Percentiles rank a stretch among this genome's conserved stretches.
Conservation (phyloP, 1,139 yeast species). For the Spathaspora jeffriesii region DNA sequence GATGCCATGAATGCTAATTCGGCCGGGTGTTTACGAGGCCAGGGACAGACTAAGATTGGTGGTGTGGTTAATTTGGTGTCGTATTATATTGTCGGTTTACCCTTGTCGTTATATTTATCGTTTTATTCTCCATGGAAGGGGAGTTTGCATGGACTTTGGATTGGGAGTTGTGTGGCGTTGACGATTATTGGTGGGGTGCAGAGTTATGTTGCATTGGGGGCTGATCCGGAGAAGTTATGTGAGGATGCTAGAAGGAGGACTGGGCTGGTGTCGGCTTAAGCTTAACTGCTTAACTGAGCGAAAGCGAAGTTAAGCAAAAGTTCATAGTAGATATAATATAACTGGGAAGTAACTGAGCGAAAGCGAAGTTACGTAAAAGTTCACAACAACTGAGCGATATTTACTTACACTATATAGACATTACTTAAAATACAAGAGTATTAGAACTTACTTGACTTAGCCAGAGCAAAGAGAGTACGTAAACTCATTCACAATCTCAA, state of each 20-base stretch:
- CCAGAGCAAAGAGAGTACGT: too few relatives aligned
- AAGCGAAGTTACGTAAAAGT: too few relatives aligned
- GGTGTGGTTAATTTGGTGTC: conserved; percentile 55
- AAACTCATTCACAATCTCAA: too few relatives aligned
- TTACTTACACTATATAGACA: neutral
- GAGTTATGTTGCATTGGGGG: conserved; percentile 41
- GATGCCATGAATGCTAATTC: conserved; percentile 61
- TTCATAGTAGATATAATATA: too few relatives aligned
- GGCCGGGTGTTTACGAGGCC: conserved; percentile 63
- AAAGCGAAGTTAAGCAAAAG: too few relatives aligned
- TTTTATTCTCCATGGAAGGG: conserved; percentile 47
- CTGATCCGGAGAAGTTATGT: conserved; percentile 39
- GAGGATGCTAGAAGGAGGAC: conserved; percentile 45
- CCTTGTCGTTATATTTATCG: conserved; percentile 48
- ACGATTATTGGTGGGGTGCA: conserved; percentile 55
- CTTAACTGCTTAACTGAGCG: too few relatives aligned
- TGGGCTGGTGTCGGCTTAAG: conserved; percentile 13
- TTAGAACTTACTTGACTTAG: too few relatives aligned
- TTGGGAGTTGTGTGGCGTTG: conserved; percentile 52
- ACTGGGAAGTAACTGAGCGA: too few relatives aligned
- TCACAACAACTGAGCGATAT: too few relatives aligned
- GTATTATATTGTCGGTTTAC: conserved; percentile 55
- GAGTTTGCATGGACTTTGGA: conserved; percentile 54
- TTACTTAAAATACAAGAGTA: too few relatives aligned
- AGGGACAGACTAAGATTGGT: conserved; percentile 60